Evolutionary conservation across 441 rosid species (phyloP), one percentile per base, ranked within the genome.

Genomic region (Arabidopsis hybrid): DNA sequence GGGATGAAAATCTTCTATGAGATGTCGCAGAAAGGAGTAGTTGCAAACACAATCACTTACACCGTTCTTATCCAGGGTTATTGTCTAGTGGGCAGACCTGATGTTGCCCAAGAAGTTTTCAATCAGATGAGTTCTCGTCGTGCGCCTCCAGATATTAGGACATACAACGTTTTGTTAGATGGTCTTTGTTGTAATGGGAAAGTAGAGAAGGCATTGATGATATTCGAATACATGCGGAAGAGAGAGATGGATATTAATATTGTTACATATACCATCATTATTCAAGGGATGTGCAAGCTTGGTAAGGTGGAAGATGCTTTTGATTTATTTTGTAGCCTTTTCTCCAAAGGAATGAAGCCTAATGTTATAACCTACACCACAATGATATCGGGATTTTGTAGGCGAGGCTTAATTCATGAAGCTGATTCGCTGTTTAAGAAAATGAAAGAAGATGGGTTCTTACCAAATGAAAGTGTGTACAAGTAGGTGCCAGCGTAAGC

Each of bases 401-500:
- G 78, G 72, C 71, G 42, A 32, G 77, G 75, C 31, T 46, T 81
- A n/a, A 76, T 52, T 43, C 60, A 9, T 14, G 61, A 70, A 68
- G 80, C 80, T 46, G 65, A 59, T 35, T 78, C 71, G 49, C 53
- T 85, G 57, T 76, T 85, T 64, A 56, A 40, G 69, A 78, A 77
- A 76, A 85, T 85, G 86, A 79, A 26, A 67, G 59, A 66, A 58
- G 81, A 71, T 58, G 68, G 79, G 32, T 69, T 78, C 74, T 61
- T 17, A 17, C 83, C 74, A 43, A 63, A 84, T 16, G 71, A 68
- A 45, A n/a, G 40, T 7, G 65, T 65, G 38, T 50, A 26, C 50
- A 18, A 50, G 55, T 60, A 74, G n/a, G 43, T 60, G 72, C 12
- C 18, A 47, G 5, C 8, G 6, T 32, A 5, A 61, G 60, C 42